Conservation (phyloP, 2,329 filamentous ascomycete species). For the Aspergillus sp. region DNA sequence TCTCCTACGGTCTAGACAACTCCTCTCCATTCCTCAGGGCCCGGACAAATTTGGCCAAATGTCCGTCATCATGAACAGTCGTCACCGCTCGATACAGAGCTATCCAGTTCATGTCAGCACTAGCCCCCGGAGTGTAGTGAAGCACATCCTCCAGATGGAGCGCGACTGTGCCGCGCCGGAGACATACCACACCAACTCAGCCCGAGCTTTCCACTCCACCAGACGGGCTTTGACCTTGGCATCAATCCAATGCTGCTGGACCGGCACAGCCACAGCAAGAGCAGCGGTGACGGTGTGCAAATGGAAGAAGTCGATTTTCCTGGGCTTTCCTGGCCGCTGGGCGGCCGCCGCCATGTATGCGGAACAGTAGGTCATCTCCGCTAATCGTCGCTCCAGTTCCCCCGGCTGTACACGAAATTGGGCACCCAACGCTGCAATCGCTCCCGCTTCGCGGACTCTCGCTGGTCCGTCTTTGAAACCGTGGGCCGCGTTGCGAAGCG, state of each 20-base stretch:
- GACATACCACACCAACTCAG: slow-evolving; percentile 1
- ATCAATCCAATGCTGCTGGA: not conserved
- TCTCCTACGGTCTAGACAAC: not conserved
- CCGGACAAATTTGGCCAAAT: slow-evolving; percentile 4
- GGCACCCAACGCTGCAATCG: not conserved
- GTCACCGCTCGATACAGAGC: not conserved
- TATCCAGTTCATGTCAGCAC: not conserved
- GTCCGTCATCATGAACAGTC: slow-evolving; percentile 3
- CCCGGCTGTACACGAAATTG: not conserved
- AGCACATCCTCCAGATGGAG: not conserved
- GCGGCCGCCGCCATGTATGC: slow-evolving; percentile 1
- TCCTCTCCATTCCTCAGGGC: not conserved
- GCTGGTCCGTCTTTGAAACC: not conserved
- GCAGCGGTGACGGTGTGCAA: slow-evolving; percentile 1
- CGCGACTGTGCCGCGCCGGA: not conserved
- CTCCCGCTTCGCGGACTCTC: not conserved
- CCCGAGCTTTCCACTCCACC: slow-evolving; percentile 4
- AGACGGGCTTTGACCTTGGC: not conserved
- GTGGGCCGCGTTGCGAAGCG: not conserved
- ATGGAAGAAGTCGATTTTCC: slow-evolving; percentile 6
- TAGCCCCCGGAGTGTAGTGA: not conserved
- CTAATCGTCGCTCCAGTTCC: not conserved
- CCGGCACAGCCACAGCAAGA: not conserved
- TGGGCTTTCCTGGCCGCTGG: not conserved
- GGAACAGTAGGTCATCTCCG: not conserved